Evolutionary conservation across 257 asterid genomes (phyloP), one percentile per base, ranked within the genome.

Genomic region (Prunella vulgaris): DNA sequence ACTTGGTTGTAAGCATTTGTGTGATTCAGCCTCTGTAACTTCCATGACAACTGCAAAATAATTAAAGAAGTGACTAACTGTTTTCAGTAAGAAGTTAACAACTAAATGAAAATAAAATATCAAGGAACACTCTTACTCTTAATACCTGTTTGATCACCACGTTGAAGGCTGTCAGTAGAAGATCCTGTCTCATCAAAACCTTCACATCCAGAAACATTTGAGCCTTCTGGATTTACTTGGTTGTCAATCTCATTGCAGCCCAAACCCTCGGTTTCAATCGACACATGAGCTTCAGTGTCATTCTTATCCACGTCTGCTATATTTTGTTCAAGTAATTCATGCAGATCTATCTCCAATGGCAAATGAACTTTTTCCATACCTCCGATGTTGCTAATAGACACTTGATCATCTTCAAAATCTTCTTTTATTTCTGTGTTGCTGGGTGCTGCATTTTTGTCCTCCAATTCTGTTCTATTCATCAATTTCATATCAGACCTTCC

Each of bases 21-120:
- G 63, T 18, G 40, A 70, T 64, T 71, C 77, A 60, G 68, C 66
- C 17, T 63, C 66, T n/a, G 76, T 48, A 52, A 13, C 81, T 64
- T 79, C 72, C 58, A 66, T 59, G 28, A 58, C 66, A 69, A 68
- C 84, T 74, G 78, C 60, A 72, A 46, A 74, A 33, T 5, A 70
- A 33, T 48, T 49, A 40, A 17, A 40, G 10, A 71, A 33, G 52
- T 24, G 2, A 66, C 28, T 2, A 5, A 18, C 1, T 46, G 44
- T 51, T 68, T 56, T 49, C 6, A 13, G 3, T 8, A 68, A 44
- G 63, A 56, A 61, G 44, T 60, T 27, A 21, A 59, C 25, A 42
- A 18, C 38, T 30, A 70, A 58, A 74, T 8, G 42, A 27, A 33
- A 42, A 38, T 24, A 25, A 70, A n/a, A 63, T 61, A 18, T 61